Evolutionary conservation across 345 rosid species (phyloP), one percentile per base, ranked within the genome.

Genomic region (Arabis hirsuta): DNA sequence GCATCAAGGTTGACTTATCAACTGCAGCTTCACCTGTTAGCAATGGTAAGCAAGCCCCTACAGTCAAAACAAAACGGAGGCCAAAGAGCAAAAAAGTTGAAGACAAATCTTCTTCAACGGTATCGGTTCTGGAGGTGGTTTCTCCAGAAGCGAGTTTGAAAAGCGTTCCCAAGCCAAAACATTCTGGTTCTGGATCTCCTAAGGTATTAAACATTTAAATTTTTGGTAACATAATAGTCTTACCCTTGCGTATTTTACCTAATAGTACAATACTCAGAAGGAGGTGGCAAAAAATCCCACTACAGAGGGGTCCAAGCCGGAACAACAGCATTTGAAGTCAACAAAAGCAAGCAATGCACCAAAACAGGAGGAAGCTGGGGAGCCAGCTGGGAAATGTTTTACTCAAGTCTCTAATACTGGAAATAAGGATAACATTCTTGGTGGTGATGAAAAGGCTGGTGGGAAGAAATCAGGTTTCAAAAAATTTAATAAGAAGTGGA

Each of bases 251-350:
- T 55, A 36, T 69, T 47, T 76, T 61, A 50, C 56, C 81, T 77
- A 67, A 83, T 81, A 54, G 55, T 60, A 53, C 65, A 61, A 48
- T 77, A 76, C 76, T 85, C 88, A 87, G 85, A 78, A 65, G 71
- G 66, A 76, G 60, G 48, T 43, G 51, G 66, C 78, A 13, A 76
- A 31, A 26, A 71, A 29, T 51, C 64, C 67, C 19, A 31, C 60
- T n/a, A 65, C 62, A 4, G 71, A 79, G 73, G 77, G 36, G 14
- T 67, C 22, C 44, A 78, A 72, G 77, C 67, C 84, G 47, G 75
- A 67, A 39, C 77, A 76, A 83, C 82, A 73, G 77, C 76, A 55
- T 69, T 58, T 61, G 77, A 81, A 80, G 71, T 61, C 83, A 62
- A 39, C 45, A 7, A 79, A 81, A 73, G 67, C 56, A 29, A 74